Percentiles rank a stretch among this genome's conserved stretches.
These are phyloP conservation scores for Calonectria pauciramosa DNA, from an alignment of 2,329 filamentous ascomycete species.

Conservation along the genomic window DNA sequence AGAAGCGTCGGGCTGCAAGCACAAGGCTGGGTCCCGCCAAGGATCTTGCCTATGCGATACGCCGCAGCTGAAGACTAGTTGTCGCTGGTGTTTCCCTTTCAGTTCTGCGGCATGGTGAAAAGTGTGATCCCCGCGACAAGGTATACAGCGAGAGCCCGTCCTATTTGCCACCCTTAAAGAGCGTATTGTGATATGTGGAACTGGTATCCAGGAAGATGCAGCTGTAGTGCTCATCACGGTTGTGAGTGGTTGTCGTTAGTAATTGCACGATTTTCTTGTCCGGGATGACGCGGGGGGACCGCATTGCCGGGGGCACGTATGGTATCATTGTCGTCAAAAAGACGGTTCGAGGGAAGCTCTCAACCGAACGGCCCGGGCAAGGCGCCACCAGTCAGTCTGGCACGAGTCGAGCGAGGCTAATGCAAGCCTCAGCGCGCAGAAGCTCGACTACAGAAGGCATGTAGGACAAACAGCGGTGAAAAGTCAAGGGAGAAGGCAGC, in stretches of 20 bases:
- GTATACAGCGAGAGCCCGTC: neutral
- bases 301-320: conserved; percentile 32
- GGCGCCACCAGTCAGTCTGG: conserved; percentile 33
- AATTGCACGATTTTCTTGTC: conserved; percentile 31
- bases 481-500: neutral
- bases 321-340: conserved; percentile 36
- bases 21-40: conserved; percentile 19
- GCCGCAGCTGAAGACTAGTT: conserved; percentile 13
- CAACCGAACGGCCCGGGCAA: conserved; percentile 34
- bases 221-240: conserved; percentile 11
- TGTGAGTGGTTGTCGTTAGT: conserved; percentile 22
- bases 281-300: conserved; percentile 19
- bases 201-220: conserved; percentile 19
- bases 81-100: conserved; percentile 2
- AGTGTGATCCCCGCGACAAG: neutral
- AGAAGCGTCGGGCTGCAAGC: neutral
- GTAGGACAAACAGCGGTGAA: conserved; percentile 45
- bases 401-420: conserved; percentile 37
- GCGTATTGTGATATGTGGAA: conserved; percentile 6
- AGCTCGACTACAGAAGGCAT: conserved; percentile 12
- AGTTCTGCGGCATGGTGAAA: conserved; percentile 13
- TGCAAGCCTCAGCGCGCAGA: conserved; percentile 36
- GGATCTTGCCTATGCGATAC: conserved; percentile 13
- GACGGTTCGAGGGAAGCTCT: conserved; percentile 36
- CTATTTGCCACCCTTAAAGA: neutral